phyloP scores from a whole-genome alignment of 139 green algal species.

The Yamagishiella unicocca region DNA sequence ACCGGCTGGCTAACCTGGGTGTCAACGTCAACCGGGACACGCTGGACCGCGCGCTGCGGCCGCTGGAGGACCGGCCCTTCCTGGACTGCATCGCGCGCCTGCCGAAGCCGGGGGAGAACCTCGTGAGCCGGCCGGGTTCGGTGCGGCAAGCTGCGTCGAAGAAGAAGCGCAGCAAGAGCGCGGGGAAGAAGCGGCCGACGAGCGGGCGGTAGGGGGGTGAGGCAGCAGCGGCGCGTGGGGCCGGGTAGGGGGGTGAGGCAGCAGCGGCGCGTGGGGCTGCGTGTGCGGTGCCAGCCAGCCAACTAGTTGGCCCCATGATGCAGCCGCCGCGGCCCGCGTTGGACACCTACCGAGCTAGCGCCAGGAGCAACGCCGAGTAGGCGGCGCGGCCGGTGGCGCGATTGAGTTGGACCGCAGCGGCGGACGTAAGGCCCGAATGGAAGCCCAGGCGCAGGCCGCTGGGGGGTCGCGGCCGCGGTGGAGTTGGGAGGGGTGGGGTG shows the following conservation, averaged over 20 bases:
- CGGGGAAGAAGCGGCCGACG: constrained; percentile 29
- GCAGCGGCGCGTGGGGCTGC: background rate
- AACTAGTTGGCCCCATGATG: too few relatives aligned
- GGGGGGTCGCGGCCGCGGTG: too few relatives aligned
- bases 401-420: background rate
- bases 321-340: constrained; percentile 29
- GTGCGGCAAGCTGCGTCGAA: constrained; percentile 11
- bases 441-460: constrained; percentile 23
- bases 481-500: too few relatives aligned
- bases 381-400: background rate
- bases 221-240: background rate
- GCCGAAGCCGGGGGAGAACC: constrained; percentile 46
- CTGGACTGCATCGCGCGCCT: constrained; percentile 54
- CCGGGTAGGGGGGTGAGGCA: background rate
- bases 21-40: constrained; percentile 25
- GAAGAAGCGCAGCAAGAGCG: constrained; percentile 38
- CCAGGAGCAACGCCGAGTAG: constrained; percentile 30
- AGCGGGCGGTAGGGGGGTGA: constrained; percentile 13
- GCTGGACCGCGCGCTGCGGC: constrained; percentile 43
- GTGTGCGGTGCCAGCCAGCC: too few relatives aligned
- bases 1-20: background rate
- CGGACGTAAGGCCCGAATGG: background rate
- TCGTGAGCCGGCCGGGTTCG: constrained; percentile 35
- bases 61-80: constrained; percentile 56
- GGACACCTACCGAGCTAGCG: constrained; percentile 23